These are phyloP conservation scores for Dendrobium officinale DNA, from an alignment of 106 monocot species.

Conservation along the genomic window DNA sequence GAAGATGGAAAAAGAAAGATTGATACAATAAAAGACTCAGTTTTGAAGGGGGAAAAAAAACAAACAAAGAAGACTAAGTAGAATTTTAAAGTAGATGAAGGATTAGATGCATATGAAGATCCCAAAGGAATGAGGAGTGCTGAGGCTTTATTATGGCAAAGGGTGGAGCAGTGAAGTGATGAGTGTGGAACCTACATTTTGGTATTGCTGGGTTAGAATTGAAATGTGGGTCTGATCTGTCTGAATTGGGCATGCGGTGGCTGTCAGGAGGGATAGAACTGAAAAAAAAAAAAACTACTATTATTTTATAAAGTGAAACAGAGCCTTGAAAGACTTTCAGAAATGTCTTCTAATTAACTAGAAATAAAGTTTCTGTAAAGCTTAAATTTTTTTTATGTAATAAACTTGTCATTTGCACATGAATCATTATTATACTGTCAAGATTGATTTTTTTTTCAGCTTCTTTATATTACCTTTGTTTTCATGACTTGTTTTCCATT, in stretches of 20 bases:
- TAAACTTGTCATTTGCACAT: background rate
- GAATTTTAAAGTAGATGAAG: background rate
- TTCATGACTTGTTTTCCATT: too few relatives aligned
- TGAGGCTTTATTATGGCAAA: slow-evolving; percentile 1
- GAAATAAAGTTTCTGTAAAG: too few relatives aligned
- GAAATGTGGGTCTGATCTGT: background rate
- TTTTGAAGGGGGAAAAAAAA: background rate
- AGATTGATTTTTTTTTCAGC: too few relatives aligned
- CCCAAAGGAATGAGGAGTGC: background rate
- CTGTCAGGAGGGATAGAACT: background rate
- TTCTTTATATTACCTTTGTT: too few relatives aligned
- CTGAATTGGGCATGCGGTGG: background rate
- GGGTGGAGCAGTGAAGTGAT: background rate
- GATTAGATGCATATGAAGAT: background rate
- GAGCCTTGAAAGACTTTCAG: background rate
- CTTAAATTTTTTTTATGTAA: too few relatives aligned
- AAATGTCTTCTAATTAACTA: too few relatives aligned
- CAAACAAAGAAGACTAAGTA: background rate
- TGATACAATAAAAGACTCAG: background rate
- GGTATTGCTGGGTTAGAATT: background rate
- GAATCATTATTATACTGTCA: background rate
- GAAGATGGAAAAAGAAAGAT: background rate
- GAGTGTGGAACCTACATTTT: background rate
- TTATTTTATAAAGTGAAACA: background rate
- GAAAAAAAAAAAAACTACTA: background rate